phyloP scores from a whole-genome alignment of 768 basidiomycete genomes.

The Tylopilus subfusipes region DNA sequence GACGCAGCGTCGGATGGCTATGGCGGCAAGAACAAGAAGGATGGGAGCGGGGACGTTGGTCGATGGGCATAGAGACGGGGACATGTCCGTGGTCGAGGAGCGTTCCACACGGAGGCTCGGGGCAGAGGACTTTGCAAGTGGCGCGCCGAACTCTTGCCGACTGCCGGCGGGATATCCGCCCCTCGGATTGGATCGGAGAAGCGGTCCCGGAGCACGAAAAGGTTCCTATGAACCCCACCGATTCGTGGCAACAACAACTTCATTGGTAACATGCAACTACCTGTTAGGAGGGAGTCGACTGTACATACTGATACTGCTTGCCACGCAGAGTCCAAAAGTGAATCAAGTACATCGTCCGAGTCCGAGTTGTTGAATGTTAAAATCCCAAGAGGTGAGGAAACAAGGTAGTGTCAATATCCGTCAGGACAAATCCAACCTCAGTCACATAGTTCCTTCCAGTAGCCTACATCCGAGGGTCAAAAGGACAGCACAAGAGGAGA shows the following conservation, averaged over 20 bases:
- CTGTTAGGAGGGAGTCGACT: no score
- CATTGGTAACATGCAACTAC: not conserved
- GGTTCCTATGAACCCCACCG: no score
- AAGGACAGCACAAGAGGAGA: not conserved
- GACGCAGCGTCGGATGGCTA: conserved; percentile 4
- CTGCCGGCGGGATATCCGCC: not conserved
- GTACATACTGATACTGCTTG: no score
- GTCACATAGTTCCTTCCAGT: conserved; percentile 6
- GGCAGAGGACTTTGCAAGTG: no score
- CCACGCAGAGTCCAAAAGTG: no score
- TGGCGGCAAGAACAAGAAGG: not conserved
- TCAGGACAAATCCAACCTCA: not conserved
- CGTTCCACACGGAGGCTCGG: not conserved
- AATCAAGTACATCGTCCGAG: not conserved
- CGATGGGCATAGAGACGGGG: not conserved
- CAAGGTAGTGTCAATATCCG: not conserved
- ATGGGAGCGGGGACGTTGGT: not conserved
- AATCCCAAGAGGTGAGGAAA: not conserved
- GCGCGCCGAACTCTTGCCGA: not conserved
- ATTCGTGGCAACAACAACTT: not conserved
- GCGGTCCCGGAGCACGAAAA: no score
- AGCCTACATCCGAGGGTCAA: not conserved
- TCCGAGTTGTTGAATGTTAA: not conserved
- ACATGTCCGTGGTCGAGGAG: not conserved
- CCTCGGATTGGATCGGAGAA: not conserved